Evolutionary conservation across 306 rosid species (phyloP), one percentile per base, ranked within the genome.

Genomic region (Casuarina cunninghamiana): DNA sequence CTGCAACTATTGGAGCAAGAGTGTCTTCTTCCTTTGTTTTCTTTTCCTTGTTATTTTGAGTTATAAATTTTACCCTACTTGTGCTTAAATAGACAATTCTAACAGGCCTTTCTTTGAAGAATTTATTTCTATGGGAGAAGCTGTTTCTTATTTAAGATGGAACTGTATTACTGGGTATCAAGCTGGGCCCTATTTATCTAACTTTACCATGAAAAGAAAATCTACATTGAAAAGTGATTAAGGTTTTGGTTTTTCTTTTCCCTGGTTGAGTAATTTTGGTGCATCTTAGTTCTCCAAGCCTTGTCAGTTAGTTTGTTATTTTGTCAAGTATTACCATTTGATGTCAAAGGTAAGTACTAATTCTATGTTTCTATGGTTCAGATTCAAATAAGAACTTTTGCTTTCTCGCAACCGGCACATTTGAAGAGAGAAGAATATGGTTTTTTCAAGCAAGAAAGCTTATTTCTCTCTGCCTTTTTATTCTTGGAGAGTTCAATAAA

Each of bases 341-440:
- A 21, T 73, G 69, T 79, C 49, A 13, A 61, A 37, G 86, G 71
- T 26, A 62, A 62, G 69, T 75, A 74, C 17, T 60, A 76, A 44
- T 53, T 51, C 51, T 7, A 76, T 79, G 49, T 69, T 68, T 60
- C 12, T 80, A 67, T 17, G 71, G 50, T 77, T 79, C 73, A 95
- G 97, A 92, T 84, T 73, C 83, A 75, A 77, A 71, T 85, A 81
- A 60, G 83, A 95, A 92, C 86, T 95, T 83, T 79, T 95, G 97
- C 90, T 86, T 83, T 66, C 48, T 92, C 69, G 97, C 90, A 19
- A 81, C 78, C 61, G 97, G 98, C 76, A 84, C 87, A 43, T 60
- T 80, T 48, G 97, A 91, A 78, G 97, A 89, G 83, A 95, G 92
- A 88, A 84, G 88, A 91, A 82, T 88, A 58, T 95, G 97, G 97